phyloP scores from a whole-genome alignment of 2,329 filamentous ascomycete genomes.

The Colletotrichum plurivorum region DNA sequence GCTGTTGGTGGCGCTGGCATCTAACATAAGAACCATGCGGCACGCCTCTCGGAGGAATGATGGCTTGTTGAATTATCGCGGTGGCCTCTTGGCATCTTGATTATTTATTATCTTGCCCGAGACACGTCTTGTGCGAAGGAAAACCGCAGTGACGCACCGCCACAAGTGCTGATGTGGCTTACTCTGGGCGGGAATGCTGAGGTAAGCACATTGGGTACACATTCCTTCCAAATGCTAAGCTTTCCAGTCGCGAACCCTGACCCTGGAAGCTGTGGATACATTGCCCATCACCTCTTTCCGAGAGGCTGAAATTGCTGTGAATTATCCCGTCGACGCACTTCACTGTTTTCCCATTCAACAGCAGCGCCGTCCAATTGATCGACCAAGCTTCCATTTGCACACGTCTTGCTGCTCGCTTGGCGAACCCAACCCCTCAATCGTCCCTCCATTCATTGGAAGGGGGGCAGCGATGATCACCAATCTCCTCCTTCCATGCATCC shows the following conservation, averaged over 20 bases:
- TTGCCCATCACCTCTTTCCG: neutral
- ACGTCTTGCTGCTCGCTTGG: neutral
- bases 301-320: too few relatives aligned
- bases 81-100: too few relatives aligned
- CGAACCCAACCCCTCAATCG: slow-evolving; percentile 1
- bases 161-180: slow-evolving; percentile 2
- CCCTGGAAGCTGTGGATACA: neutral
- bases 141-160: slow-evolving; percentile 1
- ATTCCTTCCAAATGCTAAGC: slow-evolving; percentile 25
- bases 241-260: slow-evolving; percentile 23
- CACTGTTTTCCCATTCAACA: neutral
- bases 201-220: neutral
- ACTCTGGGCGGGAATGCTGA: too few relatives aligned
- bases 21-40: too few relatives aligned
- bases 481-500: slow-evolving; percentile 21
- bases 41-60: too few relatives aligned
- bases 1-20: too few relatives aligned
- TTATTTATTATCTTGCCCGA: too few relatives aligned
- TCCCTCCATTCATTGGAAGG: neutral
- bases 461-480: slow-evolving; percentile 14
- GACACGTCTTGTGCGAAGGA: neutral
- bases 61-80: too few relatives aligned
- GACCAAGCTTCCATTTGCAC: neutral
- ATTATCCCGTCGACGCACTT: too few relatives aligned
- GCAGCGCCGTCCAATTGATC: neutral